phyloP scores from a whole-genome alignment of 805 yeast species.

The Candida endomychidarum region DNA sequence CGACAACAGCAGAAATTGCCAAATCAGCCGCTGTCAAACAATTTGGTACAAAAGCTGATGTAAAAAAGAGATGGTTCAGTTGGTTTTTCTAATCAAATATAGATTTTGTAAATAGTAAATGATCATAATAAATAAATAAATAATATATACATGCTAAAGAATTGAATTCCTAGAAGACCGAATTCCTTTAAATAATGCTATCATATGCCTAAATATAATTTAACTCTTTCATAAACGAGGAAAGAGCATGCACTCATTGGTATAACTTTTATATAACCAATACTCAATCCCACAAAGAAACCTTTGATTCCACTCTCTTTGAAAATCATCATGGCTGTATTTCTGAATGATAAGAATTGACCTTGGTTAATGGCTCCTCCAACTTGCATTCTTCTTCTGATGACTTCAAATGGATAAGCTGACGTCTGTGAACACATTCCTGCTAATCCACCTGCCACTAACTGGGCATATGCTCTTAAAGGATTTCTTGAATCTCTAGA shows the following conservation, averaged over 20 bases:
- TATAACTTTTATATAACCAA: conserved; percentile 91
- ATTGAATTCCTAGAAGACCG: too few species aligned
- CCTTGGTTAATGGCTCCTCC: conserved; percentile 73
- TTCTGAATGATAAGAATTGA: conserved; percentile 50
- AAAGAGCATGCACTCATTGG: conserved; percentile 98
- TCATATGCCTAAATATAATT: conserved; percentile 61
- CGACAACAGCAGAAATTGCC: conserved; percentile 38
- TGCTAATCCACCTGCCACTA: conserved; percentile 92
- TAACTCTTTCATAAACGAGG: conserved; percentile 87
- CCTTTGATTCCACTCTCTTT: conserved; percentile 80
- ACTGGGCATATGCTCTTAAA: conserved; percentile 85
- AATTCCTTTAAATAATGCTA: background rate
- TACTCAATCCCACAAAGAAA: conserved; percentile 89
- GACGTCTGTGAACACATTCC: conserved; percentile 96
- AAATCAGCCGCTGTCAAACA: conserved; percentile 41
- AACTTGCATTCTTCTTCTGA: conserved; percentile 94
- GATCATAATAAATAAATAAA: background rate
- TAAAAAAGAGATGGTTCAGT: conserved; percentile 55
- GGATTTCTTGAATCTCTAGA: conserved; percentile 57
- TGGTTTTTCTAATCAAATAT: conserved; percentile 49
- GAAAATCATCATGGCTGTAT: conserved; percentile 60
- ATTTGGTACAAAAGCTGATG: conserved; percentile 54
- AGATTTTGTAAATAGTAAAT: background rate
- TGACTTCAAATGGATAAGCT: conserved; percentile 94
- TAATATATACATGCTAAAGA: conserved; percentile 10